Conservation (phyloP, 306 rosid species). For the Argentina anserina region DNA sequence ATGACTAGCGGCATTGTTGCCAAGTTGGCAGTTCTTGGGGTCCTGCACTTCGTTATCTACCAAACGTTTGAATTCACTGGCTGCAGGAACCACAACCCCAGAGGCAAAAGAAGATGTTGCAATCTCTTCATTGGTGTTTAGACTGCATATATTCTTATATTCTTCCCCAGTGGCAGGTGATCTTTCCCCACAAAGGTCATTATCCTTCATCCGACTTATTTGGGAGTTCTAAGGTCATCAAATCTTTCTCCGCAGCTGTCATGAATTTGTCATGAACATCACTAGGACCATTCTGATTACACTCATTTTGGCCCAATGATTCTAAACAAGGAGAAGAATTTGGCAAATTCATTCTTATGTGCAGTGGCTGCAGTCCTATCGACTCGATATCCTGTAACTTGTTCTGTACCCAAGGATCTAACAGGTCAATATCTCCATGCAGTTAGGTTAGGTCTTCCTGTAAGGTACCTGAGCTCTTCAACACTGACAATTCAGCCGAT, state of each 20-base stretch:
- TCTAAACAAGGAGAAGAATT: slow-evolving; percentile 39
- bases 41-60: slow-evolving; percentile 21
- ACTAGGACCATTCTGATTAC: slow-evolving; percentile 30
- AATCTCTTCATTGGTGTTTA: too few species aligned
- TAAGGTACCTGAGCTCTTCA: slow-evolving; percentile 30
- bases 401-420: slow-evolving; percentile 36
- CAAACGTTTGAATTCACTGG: slow-evolving; percentile 15
- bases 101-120: slow-evolving; percentile 27
- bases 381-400: slow-evolving; percentile 34
- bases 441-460: slow-evolving; percentile 34
- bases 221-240: slow-evolving; percentile 22
- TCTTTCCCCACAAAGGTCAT: slow-evolving; percentile 33
- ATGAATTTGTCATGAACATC: slow-evolving; percentile 23
- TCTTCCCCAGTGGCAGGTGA: slow-evolving; percentile 30
- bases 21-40: slow-evolving; percentile 25
- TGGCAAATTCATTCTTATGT: slow-evolving; percentile 30
- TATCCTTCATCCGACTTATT: slow-evolving; percentile 31
- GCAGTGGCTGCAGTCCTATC: slow-evolving; percentile 25
- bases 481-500: slow-evolving; percentile 41
- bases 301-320: slow-evolving; percentile 29
- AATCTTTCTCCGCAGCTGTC: slow-evolving; percentile 28
- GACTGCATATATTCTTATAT: slow-evolving; percentile 29
- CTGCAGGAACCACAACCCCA: slow-evolving; percentile 27
- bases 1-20: slow-evolving; percentile 28
- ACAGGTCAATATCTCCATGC: slow-evolving; percentile 29